Percentiles rank a stretch among this genome's conserved stretches.
These are phyloP conservation scores for Caryopteris hybrid DNA, from an alignment of 305 asterid genomes.

Conservation along the genomic window DNA sequence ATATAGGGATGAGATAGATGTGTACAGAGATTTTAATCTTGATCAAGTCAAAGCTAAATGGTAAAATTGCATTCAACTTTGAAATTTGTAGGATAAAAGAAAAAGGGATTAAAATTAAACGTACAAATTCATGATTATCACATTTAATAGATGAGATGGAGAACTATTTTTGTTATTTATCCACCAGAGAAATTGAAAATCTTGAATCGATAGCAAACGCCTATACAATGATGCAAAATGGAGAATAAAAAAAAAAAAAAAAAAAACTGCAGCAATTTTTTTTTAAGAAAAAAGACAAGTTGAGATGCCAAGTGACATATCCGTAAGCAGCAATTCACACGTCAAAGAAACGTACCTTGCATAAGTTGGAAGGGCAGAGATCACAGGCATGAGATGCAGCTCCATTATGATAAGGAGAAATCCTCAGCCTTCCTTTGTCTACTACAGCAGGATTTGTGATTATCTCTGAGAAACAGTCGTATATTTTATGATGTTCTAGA, in stretches of 20 bases:
- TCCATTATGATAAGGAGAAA: conserved; percentile 50
- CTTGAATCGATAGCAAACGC: neutral
- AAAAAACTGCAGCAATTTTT: too few relatives aligned
- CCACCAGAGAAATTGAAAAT: neutral
- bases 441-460: conserved; percentile 51
- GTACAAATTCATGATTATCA: neutral
- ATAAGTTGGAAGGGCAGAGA: conserved; percentile 77
- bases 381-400: conserved; percentile 47
- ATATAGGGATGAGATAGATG: neutral
- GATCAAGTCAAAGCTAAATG: neutral
- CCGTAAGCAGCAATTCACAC: neutral
- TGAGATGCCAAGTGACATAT: too few relatives aligned
- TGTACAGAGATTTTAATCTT: neutral
- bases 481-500: conserved; percentile 54
- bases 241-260: neutral
- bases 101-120: neutral
- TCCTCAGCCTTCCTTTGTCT: conserved; percentile 53
- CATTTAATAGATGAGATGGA: conserved; percentile 1
- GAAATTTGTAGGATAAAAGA: neutral
- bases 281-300: too few relatives aligned
- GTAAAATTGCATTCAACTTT: neutral
- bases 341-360: conserved; percentile 49
- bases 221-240: neutral
- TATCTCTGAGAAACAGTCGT: conserved; percentile 64
- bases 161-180: neutral